Percentiles rank a stretch among this genome's conserved stretches.
Conservation (phyloP, 225 moss, liverwort and hornwort species). For the Rhytidiadelphus loreus region DNA sequence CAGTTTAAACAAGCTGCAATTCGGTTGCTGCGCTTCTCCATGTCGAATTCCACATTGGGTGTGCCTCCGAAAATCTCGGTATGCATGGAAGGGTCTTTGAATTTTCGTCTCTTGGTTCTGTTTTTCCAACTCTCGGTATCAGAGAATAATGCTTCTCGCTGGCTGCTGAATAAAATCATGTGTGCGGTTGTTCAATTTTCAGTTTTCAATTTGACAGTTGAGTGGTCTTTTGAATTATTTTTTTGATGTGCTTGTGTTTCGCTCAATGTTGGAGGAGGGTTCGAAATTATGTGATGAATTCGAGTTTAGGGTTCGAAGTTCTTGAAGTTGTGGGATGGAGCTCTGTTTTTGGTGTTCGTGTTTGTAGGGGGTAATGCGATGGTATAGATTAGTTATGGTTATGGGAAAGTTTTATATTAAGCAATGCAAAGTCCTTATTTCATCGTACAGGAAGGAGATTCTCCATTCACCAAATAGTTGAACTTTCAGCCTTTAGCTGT, state of each 20-base stretch:
- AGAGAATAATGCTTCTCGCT: background rate
- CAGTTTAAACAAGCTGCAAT: background rate
- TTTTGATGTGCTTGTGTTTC: background rate
- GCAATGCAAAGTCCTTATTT: background rate
- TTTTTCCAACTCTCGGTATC: background rate
- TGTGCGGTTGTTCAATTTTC: background rate
- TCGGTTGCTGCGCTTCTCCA: background rate
- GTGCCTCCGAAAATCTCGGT: conserved; percentile 12
- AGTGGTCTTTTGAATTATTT: background rate
- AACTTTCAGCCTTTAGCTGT: background rate
- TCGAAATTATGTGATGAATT: background rate
- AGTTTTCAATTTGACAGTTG: background rate
- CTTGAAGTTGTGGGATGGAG: background rate
- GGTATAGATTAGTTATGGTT: background rate
- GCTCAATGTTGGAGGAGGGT: background rate
- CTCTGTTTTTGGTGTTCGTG: background rate
- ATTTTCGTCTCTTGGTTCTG: background rate
- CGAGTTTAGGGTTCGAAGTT: background rate
- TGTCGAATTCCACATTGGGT: background rate
- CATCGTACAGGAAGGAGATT: background rate
- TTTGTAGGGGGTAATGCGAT: background rate
- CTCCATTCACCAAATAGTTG: background rate
- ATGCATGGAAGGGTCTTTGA: background rate
- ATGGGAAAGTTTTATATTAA: background rate
- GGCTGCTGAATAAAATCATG: too few relatives aligned